phyloP scores from a whole-genome alignment of 805 yeast species.

The Metschnikowia reukaufii region DNA sequence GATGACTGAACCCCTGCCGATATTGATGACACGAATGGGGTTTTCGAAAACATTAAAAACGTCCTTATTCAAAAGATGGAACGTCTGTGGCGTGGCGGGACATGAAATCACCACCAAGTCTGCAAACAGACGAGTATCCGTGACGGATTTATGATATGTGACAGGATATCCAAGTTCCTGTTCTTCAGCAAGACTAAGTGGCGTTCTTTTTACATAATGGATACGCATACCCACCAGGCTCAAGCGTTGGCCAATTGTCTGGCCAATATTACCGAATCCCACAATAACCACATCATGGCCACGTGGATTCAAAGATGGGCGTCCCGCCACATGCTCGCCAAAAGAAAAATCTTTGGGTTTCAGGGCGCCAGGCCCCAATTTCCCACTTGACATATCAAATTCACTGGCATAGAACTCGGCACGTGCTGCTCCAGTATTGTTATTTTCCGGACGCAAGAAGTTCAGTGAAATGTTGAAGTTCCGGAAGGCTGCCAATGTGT shows the following conservation, averaged over 20 bases:
- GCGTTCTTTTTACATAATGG: constrained; percentile 57
- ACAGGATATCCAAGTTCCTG: constrained; percentile 45
- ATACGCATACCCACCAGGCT: constrained; percentile 62
- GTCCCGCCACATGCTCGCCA: constrained; percentile 48
- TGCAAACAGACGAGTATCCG: constrained; percentile 36
- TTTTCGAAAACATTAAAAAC: constrained; percentile 48
- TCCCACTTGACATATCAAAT: constrained; percentile 38
- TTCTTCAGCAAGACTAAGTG: constrained; percentile 35
- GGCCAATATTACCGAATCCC: constrained; percentile 79
- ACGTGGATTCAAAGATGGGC: constrained; percentile 48
- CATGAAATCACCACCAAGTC: constrained; percentile 67
- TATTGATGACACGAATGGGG: constrained; percentile 65
- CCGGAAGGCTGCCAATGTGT: constrained; percentile 61
- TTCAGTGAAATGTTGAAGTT: constrained; percentile 50
- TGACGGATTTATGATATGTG: constrained; percentile 37
- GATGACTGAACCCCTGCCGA: constrained; percentile 72
- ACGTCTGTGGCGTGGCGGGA: constrained; percentile 62
- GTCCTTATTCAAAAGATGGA: constrained; percentile 50
- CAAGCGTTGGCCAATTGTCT: constrained; percentile 57
- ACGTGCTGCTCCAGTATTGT: constrained; percentile 50
- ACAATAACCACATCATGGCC: constrained; percentile 62
- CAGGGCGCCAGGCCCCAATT: constrained; percentile 19
- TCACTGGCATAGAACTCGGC: constrained; percentile 30
- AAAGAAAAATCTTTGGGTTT: constrained; percentile 27
- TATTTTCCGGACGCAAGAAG: constrained; percentile 33